A percentile compares a stretch with the other conserved stretches of the same genome.
Evolutionary conservation across 768 basidiomycete species (phyloP).

Genomic region (Agaricus subrufescens): DNA sequence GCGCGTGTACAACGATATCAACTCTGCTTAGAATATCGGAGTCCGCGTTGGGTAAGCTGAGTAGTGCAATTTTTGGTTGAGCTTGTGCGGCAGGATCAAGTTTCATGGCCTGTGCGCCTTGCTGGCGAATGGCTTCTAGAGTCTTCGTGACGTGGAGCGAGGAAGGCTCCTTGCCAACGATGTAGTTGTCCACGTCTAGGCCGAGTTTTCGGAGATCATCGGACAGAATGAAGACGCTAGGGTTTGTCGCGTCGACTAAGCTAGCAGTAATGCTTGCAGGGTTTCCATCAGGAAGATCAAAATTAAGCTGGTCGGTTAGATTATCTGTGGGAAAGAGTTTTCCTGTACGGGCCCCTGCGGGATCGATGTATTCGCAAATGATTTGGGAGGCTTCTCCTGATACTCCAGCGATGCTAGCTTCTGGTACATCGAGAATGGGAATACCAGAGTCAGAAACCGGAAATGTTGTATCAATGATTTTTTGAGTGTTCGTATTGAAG

Average conservation of each 20-base stretch:
- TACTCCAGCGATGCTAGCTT: conserved; percentile 63
- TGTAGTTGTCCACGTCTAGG: conserved; percentile 32
- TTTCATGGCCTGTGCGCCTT: conserved; percentile 56
- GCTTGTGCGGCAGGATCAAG: conserved; percentile 59
- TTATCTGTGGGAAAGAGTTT: conserved; percentile 61
- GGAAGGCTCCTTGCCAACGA: conserved; percentile 22
- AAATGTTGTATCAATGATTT: conserved; percentile 66
- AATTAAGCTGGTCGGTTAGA: conserved; percentile 30
- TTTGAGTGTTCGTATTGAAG: conserved; percentile 71
- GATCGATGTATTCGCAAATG: conserved; percentile 59
- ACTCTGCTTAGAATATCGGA: conserved; percentile 23
- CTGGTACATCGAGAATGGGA: conserved; percentile 43
- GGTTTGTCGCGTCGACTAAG: conserved; percentile 72
- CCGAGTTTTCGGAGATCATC: conserved; percentile 32
- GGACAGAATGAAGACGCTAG: conserved; percentile 57
- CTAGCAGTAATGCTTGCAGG: conserved; percentile 33
- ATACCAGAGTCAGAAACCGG: conserved; percentile 33
- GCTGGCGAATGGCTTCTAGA: conserved; percentile 51
- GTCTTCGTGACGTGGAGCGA: conserved; percentile 21
- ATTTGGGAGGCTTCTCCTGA: conserved; percentile 62
- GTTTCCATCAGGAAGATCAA: conserved; percentile 25
- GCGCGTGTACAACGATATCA: conserved; percentile 52
- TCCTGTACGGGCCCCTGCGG: conserved; percentile 67
- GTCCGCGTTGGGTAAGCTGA: conserved; percentile 29
- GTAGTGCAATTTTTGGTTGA: conserved; percentile 66